Evolutionary conservation across 495 filamentous ascomycete species (phyloP), one percentile per base, ranked within the genome.

Genomic region (Coniosporium apollinis): DNA sequence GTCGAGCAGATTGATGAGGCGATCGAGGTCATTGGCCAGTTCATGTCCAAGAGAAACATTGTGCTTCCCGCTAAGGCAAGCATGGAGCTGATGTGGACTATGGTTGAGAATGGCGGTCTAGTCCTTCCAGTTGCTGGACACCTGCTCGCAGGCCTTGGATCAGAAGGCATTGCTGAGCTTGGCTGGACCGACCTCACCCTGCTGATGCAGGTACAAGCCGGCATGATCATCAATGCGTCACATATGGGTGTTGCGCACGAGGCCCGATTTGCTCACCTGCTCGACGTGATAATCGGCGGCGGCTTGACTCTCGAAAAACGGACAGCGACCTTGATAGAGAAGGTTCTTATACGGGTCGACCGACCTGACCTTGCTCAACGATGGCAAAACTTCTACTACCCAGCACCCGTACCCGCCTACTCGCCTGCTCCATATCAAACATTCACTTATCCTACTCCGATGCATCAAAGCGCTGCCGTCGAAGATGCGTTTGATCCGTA

Each of bases 401-500:
- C 58, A 3, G 38, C 49, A 33, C 38, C 48, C 29, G 49, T 51
- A 32, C 46, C 48, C 5, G 40, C 47, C 11, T 44, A 46, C 36
- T 49, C 54, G 7, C 57, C 56, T 10, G 30, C 49, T 14, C 24
- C 33, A n/a, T 37, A 46, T 33, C 28, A 45, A 7, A 32, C 41
- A 4, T 61, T 57, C 37, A 58, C 59, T 22, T 58, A 60, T 10
- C 50, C 60, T 17, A 61, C 62, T 3, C 41, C 46, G 3, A 56
- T 62, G 25, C 42, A 44, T 19, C 41, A 48, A 19, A 47, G 48
- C 34, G 54, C 69, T 9, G 59, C 66, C 28, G 68, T 64, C 36
- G 73, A 86, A 40, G 85, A 94, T 39, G 74, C 72, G 2, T 86
- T 74, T 47, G 89, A 97, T 48, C 89, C 89, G 0, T 93, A 96